phyloP scores from a whole-genome alignment of 192 early-diverging fungal species.

The Backusella parvicylindrica region DNA sequence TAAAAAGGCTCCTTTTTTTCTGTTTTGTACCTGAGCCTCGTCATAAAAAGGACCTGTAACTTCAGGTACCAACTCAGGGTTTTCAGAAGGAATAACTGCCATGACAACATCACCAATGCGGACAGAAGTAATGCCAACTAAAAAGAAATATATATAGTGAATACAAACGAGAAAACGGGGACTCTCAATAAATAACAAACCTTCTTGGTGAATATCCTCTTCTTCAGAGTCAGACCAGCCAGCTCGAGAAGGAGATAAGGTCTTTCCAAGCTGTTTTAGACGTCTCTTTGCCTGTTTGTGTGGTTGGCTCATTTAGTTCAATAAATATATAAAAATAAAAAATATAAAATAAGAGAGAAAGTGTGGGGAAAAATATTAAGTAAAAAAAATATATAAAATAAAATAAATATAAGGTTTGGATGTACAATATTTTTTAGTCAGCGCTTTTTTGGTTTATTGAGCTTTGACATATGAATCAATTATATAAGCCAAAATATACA shows the following conservation, averaged over 20 bases:
- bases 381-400: neutral
- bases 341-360: neutral
- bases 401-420: neutral
- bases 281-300: slow-evolving; percentile 29
- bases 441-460: neutral
- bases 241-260: slow-evolving; percentile 10
- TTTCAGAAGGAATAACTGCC: slow-evolving; percentile 36
- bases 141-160: neutral
- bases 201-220: slow-evolving; percentile 27
- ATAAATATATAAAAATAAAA: neutral
- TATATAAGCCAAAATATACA: neutral
- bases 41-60: slow-evolving; percentile 50
- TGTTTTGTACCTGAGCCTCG: slow-evolving; percentile 44
- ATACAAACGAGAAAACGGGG: neutral
- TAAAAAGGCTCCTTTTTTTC: neutral
- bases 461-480: neutral
- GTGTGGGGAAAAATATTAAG: neutral
- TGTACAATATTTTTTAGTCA: neutral
- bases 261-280: slow-evolving; percentile 30
- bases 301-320: neutral
- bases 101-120: slow-evolving; percentile 56
- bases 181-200: neutral
- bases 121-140: slow-evolving; percentile 43
- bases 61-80: slow-evolving; percentile 53
- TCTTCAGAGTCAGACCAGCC: slow-evolving; percentile 37